These are phyloP conservation scores for Physcomitrellopsis africana DNA, from an alignment of 225 moss, liverwort and hornwort genomes.

Conservation along the genomic window DNA sequence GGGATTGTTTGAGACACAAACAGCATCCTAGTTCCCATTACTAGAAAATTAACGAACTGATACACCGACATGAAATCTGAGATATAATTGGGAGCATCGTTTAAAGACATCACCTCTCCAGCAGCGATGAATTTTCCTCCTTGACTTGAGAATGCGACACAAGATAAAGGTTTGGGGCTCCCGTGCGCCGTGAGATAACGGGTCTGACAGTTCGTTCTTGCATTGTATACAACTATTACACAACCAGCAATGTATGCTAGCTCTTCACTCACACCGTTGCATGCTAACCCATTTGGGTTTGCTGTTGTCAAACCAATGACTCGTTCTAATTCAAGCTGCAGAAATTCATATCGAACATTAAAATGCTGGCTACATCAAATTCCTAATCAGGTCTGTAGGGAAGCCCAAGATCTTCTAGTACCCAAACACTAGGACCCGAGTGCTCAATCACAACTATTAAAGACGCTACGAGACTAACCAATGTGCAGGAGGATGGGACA, in stretches of 20 bases:
- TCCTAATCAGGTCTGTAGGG: neutral
- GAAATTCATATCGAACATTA: neutral
- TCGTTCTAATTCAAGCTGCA: constrained; percentile 76
- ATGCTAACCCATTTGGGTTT: constrained; percentile 59
- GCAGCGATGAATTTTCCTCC: constrained; percentile 75
- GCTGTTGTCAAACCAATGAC: constrained; percentile 66
- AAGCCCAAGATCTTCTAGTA: constrained; percentile 9
- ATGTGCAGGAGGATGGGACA: constrained; percentile 14
- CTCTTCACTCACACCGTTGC: constrained; percentile 63
- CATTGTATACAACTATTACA: constrained; percentile 77
- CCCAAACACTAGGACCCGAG: neutral
- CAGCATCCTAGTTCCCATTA: constrained; percentile 14
- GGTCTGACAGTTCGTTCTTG: constrained; percentile 59
- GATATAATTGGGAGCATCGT: constrained; percentile 1
- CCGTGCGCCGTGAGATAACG: constrained; percentile 55
- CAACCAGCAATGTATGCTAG: constrained; percentile 74
- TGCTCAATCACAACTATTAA: neutral
- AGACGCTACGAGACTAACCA: neutral
- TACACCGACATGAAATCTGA: constrained; percentile 3
- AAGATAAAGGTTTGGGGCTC: constrained; percentile 64
- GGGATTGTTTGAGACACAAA: neutral
- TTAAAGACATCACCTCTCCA: constrained; percentile 59
- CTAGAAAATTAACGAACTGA: neutral
- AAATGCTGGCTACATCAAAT: constrained; percentile 1
- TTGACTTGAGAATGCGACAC: constrained; percentile 67